Evolutionary conservation across 139 green algal species (phyloP), one percentile per base, ranked within the genome.

Genomic region (Chlamydomonas incerta): DNA sequence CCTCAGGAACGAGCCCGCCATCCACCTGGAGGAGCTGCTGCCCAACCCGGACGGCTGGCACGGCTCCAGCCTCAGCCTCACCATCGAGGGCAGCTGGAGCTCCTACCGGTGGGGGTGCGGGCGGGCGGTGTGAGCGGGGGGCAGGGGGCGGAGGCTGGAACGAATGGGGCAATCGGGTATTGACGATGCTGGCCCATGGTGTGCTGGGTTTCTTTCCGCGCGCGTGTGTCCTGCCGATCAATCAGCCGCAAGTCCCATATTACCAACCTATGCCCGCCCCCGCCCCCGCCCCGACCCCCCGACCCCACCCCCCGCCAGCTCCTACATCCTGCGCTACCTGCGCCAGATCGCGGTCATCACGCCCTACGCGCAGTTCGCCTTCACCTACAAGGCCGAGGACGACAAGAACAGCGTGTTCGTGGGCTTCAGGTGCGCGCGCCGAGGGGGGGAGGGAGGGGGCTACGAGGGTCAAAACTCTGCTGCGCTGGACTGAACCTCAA

Each of bases 301-400:
- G 1, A 41, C 17, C 65, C 41, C 55, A n/a, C 20, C 31, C 55
- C 55, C 55, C 9, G 58, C 31, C 82, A 88, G 87, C 3, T 72
- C 90, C 58, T 89, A 93, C 46, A 91, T 97, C 65, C 55, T 97
- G 35, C 92, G 74, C 55, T 99, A 99, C 92, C 92, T 99, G 87
- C 91, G 96, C 41, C 97, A 98, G 90, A 98, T 99, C 66, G 97
- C 97, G 0, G 96, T 99, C 67, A 99, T 99, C 90, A 99, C 97
- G 8, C 97, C 97, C 13, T 99, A 99, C 87, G 93, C 97, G 0
- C 86, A 96, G 90, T 98, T 99, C 84, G 75, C 55, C 14, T 98
- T 99, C 72, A 58, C 74, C 28, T 98, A 92, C 87, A 83, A 52
- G 63, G 82, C 75, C 2, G 74, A 89, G 77, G 41, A 50, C 41